Evolutionary conservation across 371 early-diverging fungal species (phyloP), one percentile per base, ranked within the genome.

Genomic region (Mortierella sp.): DNA sequence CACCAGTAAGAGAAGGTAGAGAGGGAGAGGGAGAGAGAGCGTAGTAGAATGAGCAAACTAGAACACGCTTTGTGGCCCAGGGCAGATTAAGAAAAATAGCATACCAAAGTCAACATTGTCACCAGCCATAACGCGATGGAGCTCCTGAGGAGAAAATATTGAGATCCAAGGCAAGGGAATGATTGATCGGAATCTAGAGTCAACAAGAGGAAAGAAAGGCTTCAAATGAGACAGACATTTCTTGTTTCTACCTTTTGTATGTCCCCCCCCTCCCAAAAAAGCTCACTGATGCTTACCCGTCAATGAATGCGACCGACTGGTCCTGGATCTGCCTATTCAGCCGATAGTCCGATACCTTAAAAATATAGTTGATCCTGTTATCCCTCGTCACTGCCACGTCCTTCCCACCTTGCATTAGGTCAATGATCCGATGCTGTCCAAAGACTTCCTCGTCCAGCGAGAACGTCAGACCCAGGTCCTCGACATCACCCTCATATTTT

Each of bases 61-160:
- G n/a, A n/a, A n/a, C n/a, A n/a, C 57, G 7, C 57, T 23, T 47
- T 48, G 19, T 5, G 6, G 18, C n/a, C 37, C 23, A 26, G 18
- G 37, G 16, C 14, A 29, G 29, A 7, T 16, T 11, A 11, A 23
- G 19, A 18, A 16, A 15, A n/a, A 12, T 44, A 46, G 30, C 65
- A 72, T 84, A 86, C 89, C 88, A 72, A 89, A 89, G 67, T 89
- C 88, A 21, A 77, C 84, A 60, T 89, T 88, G 65, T 92, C 91
- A 11, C 97, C 97, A 18, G 93, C 92, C 64, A 97, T 84, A 1
- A 97, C 89, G 5, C 90, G 88, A 57, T 96, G 94, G 37, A 97
- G 75, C 75, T 97, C 97, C 16, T 88, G 85, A 43, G 93, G 93
- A 50, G 91, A 90, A 62, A 97, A 81, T 58, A 96, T 66, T 57